Base-by-base conservation (phyloP, 2,329 filamentous ascomycete genomes). In the Clonostachys chloroleuca region DNA sequence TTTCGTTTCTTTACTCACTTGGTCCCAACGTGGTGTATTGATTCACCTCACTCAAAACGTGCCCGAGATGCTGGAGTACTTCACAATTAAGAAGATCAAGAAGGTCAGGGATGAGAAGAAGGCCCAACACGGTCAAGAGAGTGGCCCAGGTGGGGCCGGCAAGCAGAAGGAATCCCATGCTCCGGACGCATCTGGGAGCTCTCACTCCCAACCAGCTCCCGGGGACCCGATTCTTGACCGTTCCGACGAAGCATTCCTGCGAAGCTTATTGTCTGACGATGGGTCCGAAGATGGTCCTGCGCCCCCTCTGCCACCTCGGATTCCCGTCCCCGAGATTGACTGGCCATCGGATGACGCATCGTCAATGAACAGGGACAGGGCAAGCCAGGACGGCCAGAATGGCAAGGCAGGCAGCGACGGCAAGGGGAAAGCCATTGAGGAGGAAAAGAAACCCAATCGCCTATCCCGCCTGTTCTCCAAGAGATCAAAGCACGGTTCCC, bases 71-170 rank as follows among this genome's bases (percentile, higher is more conserved):
- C 59, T 85, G 51, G 80, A 85, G 62, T 84, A 81, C 62, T 77
- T 85, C 54, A 67, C 72, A 35, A 78, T 76, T 68, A 84, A 79
- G 61, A 85, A 83, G 61, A 67, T 74, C 58, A 84, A 83, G 67
- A 81, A 84, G 64, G 66, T 77, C 59, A 74, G 70, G 55, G 73
- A 68, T 3, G 71, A 80, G 49, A 77, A 80, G 50, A 65, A 64
- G 14, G 63, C 61, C 30, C 24, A 30, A 30, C 24, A 57, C 60
- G 42, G 54, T 60, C 18, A 51, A 34, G 42, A 33, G 8, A 33
- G 20, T 17, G 12, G 56, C 52, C 30, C 50, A 59, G 45, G 51
- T 52, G 37, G 54, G 55, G 12, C 49, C 36, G 36, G 36, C 36
- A 8, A 39, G 36, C 12, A 39, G 14, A 39, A 8, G 17, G 36